These are phyloP conservation scores for Pterocarpus santalinus DNA, from an alignment of 306 rosid genomes.

Conservation along the genomic window DNA sequence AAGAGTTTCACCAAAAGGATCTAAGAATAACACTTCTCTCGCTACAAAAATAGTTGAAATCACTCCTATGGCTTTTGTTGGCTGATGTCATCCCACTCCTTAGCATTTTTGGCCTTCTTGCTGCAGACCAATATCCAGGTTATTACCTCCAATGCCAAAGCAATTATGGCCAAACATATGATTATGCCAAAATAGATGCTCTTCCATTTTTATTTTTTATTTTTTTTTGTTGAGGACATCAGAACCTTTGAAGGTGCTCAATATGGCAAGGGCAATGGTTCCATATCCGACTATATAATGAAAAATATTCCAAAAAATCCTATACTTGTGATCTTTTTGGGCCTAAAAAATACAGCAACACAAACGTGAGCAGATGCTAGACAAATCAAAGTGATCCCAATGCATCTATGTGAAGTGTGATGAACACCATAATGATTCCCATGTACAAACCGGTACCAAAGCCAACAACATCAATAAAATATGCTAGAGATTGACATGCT, in stretches of 20 bases:
- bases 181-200: not conserved
- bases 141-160: no score
- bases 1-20: no score
- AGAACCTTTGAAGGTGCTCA: not conserved
- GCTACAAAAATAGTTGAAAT: no score
- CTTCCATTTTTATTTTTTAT: not conserved
- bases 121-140: not conserved
- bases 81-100: not conserved
- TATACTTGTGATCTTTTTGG: conserved; percentile 36
- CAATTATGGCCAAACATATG: not conserved
- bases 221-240: no score
- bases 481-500: not conserved
- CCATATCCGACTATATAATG: not conserved
- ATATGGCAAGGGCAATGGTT: conserved; percentile 8
- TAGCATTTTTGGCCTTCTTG: no score
- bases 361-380: conserved; percentile 26
- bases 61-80: not conserved
- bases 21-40: no score
- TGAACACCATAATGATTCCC: not conserved
- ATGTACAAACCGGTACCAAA: not conserved
- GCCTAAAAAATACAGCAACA: conserved; percentile 1
- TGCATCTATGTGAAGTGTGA: conserved; percentile 38
- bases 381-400: conserved; percentile 41
- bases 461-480: no score
- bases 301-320: conserved; percentile 36